A percentile compares a stretch with the other conserved stretches of the same genome.
Conservation (phyloP, 2,329 filamentous ascomycete species). For the Colletotrichum musicola region DNA sequence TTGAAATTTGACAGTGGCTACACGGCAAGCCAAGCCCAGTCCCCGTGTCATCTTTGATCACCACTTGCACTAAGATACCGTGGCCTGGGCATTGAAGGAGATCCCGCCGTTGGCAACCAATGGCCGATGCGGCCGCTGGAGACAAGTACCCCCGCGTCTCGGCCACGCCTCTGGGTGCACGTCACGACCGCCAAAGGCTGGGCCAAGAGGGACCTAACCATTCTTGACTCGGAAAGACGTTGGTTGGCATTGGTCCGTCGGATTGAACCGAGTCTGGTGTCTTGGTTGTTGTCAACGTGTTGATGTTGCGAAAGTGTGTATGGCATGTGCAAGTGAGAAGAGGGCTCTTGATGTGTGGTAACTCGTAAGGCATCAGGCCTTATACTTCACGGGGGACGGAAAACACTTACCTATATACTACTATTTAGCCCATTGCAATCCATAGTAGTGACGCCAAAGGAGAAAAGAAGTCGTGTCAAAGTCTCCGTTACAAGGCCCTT, state of each 20-base stretch:
- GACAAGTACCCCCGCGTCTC: not conserved
- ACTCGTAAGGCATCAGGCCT: too few species aligned
- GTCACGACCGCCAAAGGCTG: not conserved
- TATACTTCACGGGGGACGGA: too few species aligned
- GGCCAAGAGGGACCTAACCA: not conserved
- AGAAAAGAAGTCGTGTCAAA: too few species aligned
- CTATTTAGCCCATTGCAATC: too few species aligned
- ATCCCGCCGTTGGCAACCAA: not conserved
- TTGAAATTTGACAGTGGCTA: conserved; percentile 19
- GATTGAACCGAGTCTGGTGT: too few species aligned
- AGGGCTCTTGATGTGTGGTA: too few species aligned
- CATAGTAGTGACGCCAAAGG: too few species aligned
- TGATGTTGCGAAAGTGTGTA: too few species aligned
- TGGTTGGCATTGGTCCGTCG: not conserved
- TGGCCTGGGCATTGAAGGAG: conserved; percentile 9
- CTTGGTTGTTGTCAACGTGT: too few species aligned
- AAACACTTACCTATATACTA: too few species aligned
- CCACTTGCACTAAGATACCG: not conserved
- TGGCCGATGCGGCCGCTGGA: not conserved
- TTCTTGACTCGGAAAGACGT: not conserved
- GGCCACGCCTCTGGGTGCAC: not conserved
- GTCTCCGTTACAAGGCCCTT: too few species aligned
- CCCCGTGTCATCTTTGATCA: conserved; percentile 15
- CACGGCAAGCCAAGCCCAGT: conserved; percentile 26
- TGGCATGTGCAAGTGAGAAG: too few species aligned